A percentile compares a stretch with the other conserved stretches of the same genome.
These are phyloP conservation scores for Gossypium rotundifolium DNA, from an alignment of 345 rosid genomes.

Conservation along the genomic window DNA sequence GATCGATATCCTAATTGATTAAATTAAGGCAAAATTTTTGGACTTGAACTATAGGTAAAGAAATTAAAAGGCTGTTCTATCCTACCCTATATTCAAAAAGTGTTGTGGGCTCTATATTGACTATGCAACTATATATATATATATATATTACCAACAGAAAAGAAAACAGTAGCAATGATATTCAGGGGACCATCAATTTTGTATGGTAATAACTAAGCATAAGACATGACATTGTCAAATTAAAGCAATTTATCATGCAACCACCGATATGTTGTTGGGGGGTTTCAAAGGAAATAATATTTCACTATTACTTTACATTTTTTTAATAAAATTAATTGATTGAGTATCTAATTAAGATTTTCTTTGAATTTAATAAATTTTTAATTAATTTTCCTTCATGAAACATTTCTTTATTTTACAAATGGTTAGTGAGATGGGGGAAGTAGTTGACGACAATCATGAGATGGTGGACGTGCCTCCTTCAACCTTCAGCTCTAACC, in stretches of 20 bases:
- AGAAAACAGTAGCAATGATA: no score
- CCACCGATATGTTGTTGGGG: not conserved
- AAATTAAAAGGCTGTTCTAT: slow-evolving; percentile 27
- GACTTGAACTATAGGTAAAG: slow-evolving; percentile 28
- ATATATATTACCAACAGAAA: no score
- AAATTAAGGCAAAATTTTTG: slow-evolving; percentile 19
- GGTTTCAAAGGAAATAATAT: not conserved
- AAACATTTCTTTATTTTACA: not conserved
- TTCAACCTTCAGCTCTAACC: not conserved
- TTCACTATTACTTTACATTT: not conserved
- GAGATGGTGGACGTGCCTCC: slow-evolving; percentile 1
- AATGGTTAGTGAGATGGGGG: slow-evolving; percentile 27
- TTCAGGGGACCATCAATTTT: slow-evolving; percentile 14
- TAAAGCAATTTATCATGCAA: slow-evolving; percentile 17
- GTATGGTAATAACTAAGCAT: not conserved
- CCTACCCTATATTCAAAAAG: slow-evolving; percentile 28
- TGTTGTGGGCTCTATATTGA: slow-evolving; percentile 22
- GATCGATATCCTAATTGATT: slow-evolving; percentile 41
- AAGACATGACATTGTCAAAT: slow-evolving; percentile 5
- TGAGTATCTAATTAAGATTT: slow-evolving; percentile 7
- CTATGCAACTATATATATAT: not conserved
- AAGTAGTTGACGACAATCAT: slow-evolving; percentile 27
- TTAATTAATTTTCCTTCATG: not conserved
- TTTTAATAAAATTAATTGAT: not conserved
- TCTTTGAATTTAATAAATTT: not conserved